Conservation (phyloP, 306 rosid species). For the Vigna trinervia region DNA sequence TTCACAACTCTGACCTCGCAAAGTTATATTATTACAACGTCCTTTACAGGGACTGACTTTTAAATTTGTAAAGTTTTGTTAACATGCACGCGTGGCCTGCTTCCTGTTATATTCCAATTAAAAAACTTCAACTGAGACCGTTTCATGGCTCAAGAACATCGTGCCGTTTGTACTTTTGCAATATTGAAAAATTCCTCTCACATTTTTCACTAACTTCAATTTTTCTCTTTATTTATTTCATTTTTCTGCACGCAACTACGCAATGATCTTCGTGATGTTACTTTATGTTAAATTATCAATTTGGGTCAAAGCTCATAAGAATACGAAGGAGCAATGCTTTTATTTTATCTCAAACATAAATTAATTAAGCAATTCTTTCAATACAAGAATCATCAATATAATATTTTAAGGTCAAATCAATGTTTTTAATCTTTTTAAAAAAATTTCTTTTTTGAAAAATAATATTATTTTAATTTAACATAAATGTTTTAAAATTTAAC, state of each 20-base stretch:
- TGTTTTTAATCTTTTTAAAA: too few relatives aligned
- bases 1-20: background rate
- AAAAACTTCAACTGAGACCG: background rate
- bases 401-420: too few relatives aligned
- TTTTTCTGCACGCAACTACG: background rate
- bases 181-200: background rate
- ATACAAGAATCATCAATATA: too few relatives aligned
- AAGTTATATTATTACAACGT: too few relatives aligned
- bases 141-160: constrained; percentile 36
- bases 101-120: background rate
- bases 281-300: background rate
- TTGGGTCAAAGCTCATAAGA: background rate
- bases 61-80: background rate
- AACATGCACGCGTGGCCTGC: constrained; percentile 25
- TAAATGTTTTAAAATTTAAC: too few relatives aligned
- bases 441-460: too few relatives aligned
- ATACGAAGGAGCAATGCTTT: background rate
- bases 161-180: constrained; percentile 12
- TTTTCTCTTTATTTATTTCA: background rate
- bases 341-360: background rate
- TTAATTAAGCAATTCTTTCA: too few relatives aligned
- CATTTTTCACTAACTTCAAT: background rate
- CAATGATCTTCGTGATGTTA: background rate
- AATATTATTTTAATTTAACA: too few relatives aligned
- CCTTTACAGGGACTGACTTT: background rate